A percentile compares a stretch with the other conserved stretches of the same genome.
These are phyloP conservation scores for Phaseolus coccineus DNA, from an alignment of 331 rosid genomes.

Conservation along the genomic window DNA sequence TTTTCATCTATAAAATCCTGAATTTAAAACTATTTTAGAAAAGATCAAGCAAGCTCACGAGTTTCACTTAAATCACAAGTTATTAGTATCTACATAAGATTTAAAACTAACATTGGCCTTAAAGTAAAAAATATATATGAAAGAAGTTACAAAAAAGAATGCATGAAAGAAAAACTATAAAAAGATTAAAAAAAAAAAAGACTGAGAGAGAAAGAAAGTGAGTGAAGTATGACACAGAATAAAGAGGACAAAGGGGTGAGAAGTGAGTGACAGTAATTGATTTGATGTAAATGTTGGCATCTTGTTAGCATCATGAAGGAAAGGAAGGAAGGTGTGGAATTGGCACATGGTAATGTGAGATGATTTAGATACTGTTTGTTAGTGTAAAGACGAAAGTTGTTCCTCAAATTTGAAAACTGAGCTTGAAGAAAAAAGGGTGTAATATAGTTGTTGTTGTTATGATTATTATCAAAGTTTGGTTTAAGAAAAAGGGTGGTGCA, in stretches of 20 bases:
- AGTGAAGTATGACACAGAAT: neutral
- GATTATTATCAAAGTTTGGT: conserved; percentile 1
- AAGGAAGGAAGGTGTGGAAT: neutral
- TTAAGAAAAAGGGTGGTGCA: neutral
- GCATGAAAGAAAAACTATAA: no score
- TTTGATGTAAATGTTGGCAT: conserved; percentile 31
- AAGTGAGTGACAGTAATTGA: neutral
- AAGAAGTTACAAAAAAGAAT: no score
- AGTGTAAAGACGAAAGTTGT: conserved; percentile 12
- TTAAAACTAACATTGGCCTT: no score
- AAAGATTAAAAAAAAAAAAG: no score
- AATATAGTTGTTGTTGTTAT: neutral
- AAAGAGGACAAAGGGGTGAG: neutral
- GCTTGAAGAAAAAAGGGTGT: neutral
- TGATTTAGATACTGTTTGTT: neutral
- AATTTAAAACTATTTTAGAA: no score
- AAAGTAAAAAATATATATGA: no score
- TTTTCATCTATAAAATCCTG: no score
- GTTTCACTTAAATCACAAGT: no score
- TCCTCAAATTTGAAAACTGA: conserved; percentile 27
- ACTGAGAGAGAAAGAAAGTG: neutral
- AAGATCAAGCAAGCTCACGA: no score
- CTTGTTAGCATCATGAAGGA: neutral
- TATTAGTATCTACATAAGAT: no score
- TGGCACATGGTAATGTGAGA: neutral